A percentile compares a stretch with the other conserved stretches of the same genome.
Evolutionary conservation across 805 yeast genomes (phyloP).

Genomic region (Helenozyma rhizophorensis): DNA sequence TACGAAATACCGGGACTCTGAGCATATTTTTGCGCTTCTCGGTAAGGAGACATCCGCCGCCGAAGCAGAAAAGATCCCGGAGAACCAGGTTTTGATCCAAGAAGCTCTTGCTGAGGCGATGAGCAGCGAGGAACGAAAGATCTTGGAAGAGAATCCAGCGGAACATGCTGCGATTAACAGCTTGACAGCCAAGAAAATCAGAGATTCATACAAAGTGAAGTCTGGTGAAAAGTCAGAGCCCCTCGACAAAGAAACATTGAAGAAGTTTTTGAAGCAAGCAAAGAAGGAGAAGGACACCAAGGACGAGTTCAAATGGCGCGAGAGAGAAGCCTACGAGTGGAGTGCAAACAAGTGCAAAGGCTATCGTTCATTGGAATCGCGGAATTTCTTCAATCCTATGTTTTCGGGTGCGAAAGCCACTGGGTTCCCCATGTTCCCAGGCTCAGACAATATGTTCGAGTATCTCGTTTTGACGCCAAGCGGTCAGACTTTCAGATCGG

Average conservation of each 20-base stretch:
- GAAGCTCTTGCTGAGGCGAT: constrained; percentile 23
- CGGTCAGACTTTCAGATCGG: constrained; percentile 31
- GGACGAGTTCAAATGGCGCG: constrained; percentile 44
- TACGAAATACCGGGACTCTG: constrained; percentile 5
- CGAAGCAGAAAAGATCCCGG: neutral
- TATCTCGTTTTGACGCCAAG: constrained; percentile 29
- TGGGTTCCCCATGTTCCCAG: constrained; percentile 15
- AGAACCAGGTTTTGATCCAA: constrained; percentile 15
- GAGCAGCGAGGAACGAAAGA: constrained; percentile 13
- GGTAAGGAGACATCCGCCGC: neutral
- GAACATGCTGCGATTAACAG: constrained; percentile 13
- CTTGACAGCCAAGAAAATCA: constrained; percentile 16
- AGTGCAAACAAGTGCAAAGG: constrained; percentile 31
- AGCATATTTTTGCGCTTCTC: constrained; percentile 5
- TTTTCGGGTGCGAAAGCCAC: constrained; percentile 8
- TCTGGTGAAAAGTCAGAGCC: neutral
- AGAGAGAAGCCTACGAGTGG: constrained; percentile 51
- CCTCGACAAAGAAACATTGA: constrained; percentile 23
- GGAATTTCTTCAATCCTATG: constrained; percentile 46
- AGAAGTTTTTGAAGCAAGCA: constrained; percentile 40
- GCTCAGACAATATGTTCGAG: constrained; percentile 14
- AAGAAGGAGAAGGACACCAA: constrained; percentile 35
- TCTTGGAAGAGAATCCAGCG: constrained; percentile 7
- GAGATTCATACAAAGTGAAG: constrained; percentile 9
- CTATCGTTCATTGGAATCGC: constrained; percentile 37